Percentiles rank a stretch among this genome's conserved stretches.
These are phyloP conservation scores for Wickerhamiella bombiphila DNA, from an alignment of 805 yeast genomes.

Conservation along the genomic window DNA sequence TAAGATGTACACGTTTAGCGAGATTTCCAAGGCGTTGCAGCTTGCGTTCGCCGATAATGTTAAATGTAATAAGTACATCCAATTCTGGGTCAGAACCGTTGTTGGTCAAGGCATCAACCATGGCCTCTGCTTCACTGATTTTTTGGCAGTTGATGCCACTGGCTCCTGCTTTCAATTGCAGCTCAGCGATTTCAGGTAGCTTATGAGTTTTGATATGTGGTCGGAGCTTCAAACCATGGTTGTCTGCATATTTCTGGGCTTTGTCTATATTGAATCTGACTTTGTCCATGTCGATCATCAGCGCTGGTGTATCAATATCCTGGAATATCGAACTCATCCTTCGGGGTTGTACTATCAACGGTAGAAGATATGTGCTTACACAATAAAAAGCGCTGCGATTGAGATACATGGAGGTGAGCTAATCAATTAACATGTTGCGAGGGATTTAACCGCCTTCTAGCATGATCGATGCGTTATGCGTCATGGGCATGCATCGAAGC, in stretches of 20 bases:
- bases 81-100: constrained; percentile 4
- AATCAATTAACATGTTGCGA: too few species aligned
- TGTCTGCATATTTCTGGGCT: constrained; percentile 9
- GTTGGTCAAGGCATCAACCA: constrained; percentile 1
- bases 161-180: constrained; percentile 12
- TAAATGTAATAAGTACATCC: constrained; percentile 11
- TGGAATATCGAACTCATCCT: too few species aligned
- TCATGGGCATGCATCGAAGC: too few species aligned
- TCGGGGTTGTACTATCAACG: too few species aligned
- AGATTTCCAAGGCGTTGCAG: constrained; percentile 6
- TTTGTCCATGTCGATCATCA: constrained; percentile 4
- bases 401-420: too few species aligned
- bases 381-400: too few species aligned
- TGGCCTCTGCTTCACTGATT: constrained; percentile 10
- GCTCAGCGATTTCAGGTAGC: constrained; percentile 6
- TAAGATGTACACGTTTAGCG: constrained; percentile 3
- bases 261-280: constrained; percentile 7
- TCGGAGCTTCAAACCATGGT: constrained; percentile 7
- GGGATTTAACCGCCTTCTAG: too few species aligned
- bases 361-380: too few species aligned
- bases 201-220: constrained; percentile 15
- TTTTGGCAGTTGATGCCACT: constrained; percentile 14
- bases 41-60: constrained; percentile 10
- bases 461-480: too few species aligned
- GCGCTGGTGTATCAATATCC: constrained; percentile 12